These are phyloP conservation scores for Leucogyrophana mollusca DNA, from an alignment of 768 basidiomycete species.

Conservation along the genomic window DNA sequence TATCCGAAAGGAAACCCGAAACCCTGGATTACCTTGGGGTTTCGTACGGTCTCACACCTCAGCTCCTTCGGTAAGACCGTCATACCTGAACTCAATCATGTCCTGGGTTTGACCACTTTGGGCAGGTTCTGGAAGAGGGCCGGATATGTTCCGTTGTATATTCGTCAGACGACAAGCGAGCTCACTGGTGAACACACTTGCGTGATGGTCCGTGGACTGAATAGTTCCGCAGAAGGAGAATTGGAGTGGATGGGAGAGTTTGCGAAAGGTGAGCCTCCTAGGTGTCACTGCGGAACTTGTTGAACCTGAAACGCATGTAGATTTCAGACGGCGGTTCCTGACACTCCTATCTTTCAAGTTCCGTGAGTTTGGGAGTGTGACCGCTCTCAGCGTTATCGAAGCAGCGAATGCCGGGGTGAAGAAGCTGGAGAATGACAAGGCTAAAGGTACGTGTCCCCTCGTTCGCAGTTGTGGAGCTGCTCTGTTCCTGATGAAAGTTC, in stretches of 20 bases:
- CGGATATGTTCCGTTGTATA: slow-evolving; percentile 87
- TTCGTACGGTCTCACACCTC: slow-evolving; percentile 90
- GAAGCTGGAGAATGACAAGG: slow-evolving; percentile 36
- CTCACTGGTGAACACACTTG: slow-evolving; percentile 96
- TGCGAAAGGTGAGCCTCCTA: slow-evolving; percentile 58
- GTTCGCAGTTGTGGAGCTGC: neutral
- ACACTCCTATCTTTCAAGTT: slow-evolving; percentile 91
- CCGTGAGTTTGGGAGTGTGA: slow-evolving; percentile 88
- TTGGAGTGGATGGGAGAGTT: slow-evolving; percentile 89
- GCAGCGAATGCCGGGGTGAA: slow-evolving; percentile 70
- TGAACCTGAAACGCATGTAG: slow-evolving; percentile 38
- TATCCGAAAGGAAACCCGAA: slow-evolving; percentile 89
- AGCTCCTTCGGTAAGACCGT: slow-evolving; percentile 65
- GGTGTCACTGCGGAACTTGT: neutral
- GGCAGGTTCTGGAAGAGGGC: slow-evolving; percentile 92
- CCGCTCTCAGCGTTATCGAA: slow-evolving; percentile 84
- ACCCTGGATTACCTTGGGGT: slow-evolving; percentile 92
- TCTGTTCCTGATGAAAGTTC: slow-evolving; percentile 38
- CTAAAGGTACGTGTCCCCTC: slow-evolving; percentile 31
- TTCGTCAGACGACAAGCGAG: slow-evolving; percentile 92
- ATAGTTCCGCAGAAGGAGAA: slow-evolving; percentile 58
- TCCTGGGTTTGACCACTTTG: neutral
- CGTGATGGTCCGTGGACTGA: slow-evolving; percentile 89
- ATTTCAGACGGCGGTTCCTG: slow-evolving; percentile 91
- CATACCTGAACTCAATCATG: neutral